Evolutionary conservation across 805 yeast species (phyloP), one percentile per base, ranked within the genome.

Genomic region (Lipomyces mesembrius): DNA sequence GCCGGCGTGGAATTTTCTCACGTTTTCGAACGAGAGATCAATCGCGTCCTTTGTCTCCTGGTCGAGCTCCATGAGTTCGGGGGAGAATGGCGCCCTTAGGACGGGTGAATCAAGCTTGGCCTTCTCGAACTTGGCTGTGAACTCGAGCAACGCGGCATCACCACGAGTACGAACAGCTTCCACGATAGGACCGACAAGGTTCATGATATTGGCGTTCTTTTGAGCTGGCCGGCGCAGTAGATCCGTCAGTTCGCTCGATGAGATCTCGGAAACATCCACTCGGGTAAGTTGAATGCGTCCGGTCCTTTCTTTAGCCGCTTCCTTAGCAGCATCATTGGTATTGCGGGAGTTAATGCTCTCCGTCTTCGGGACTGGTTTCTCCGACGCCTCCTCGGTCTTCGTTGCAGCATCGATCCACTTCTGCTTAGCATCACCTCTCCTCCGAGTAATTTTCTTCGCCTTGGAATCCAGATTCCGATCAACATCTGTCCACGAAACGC

Each of bases 371-470:
- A 46, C 59, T 2, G 57, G 34, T 55, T 7, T 29, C 46, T 27
- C 17, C 12, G 46, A 52, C 53, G 12, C 59, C 57, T n/a, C 64
- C 57, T 9, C 53, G 57, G n/a, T 59, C 46, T 65, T 69, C 7
- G 65, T 65, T 3, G 60, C 62, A 62, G 75, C 72, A 69, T 82
- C 78, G 60, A 87, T 69, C 78, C 89, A 95, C 76, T 88, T 87
- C 29, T 91, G 87, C 79, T 94, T 94, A 57, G 99, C 98, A 80
- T 95, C 97, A 62, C 99, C 99, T 79, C 88, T 89, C 77, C 99
- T 86, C 79, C 99, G 87, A 2, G 97, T 87, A 66, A 95, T 92
- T 79, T 94, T 94, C 75, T 88, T 80, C 58, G 91, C 84, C 82
- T 95, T 95, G 76, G 88, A 78, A 75, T 91, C 93, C 75, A 95